Percentiles rank a stretch among this genome's conserved stretches.
Evolutionary conservation across 371 early-diverging fungal genomes (phyloP).

Genomic region (Mortierella sp.): DNA sequence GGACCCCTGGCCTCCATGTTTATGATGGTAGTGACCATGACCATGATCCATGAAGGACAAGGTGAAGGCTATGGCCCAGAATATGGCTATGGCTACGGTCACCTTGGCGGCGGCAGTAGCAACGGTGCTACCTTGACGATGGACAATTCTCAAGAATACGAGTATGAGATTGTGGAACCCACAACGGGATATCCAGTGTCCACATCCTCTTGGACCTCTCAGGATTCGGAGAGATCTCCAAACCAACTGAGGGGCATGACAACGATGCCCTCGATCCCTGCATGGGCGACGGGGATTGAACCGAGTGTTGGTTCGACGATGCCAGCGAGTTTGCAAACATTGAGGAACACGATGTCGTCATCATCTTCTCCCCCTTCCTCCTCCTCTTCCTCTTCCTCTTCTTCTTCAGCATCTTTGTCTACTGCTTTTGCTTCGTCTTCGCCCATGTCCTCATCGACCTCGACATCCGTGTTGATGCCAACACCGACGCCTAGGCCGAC

Average conservation of each 20-base stretch:
- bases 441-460: neutral
- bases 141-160: conserved; percentile 7
- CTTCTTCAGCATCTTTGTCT: neutral
- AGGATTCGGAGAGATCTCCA: conserved; percentile 1
- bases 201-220: neutral
- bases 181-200: conserved; percentile 2
- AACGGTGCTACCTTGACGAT: too few relatives aligned
- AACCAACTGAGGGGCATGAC: too few relatives aligned
- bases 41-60: too few relatives aligned
- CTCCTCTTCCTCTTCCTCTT: neutral
- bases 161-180: conserved; percentile 20
- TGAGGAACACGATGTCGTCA: neutral
- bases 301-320: neutral
- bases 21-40: too few relatives aligned
- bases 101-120: too few relatives aligned
- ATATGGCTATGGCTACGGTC: too few relatives aligned
- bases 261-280: neutral
- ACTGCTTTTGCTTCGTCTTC: neutral
- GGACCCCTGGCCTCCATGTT: too few relatives aligned
- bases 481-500: conserved; percentile 9
- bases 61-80: too few relatives aligned
- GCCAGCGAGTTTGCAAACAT: neutral
- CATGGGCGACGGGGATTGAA: neutral
- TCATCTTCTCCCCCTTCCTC: neutral
- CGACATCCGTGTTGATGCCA: neutral